Evolutionary conservation across 2,329 filamentous ascomycete genomes (phyloP).

Genomic region (Pseudocercospora eumusae): DNA sequence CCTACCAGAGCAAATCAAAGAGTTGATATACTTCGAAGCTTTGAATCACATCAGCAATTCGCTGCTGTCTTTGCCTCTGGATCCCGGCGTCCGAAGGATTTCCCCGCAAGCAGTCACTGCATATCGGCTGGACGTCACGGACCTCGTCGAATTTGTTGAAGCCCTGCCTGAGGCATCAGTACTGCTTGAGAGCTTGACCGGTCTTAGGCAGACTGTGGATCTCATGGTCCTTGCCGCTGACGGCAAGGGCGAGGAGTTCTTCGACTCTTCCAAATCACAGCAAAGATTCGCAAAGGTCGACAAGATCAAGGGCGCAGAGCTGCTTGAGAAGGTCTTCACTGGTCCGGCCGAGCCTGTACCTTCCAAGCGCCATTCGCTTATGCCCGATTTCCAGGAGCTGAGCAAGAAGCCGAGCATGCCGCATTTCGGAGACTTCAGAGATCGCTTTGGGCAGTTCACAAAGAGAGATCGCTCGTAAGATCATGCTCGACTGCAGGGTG

Average conservation of each 20-base stretch:
- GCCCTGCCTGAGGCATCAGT: constrained; percentile 79
- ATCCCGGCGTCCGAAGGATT: constrained; percentile 77
- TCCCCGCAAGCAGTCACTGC: constrained; percentile 82
- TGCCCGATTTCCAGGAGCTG: constrained; percentile 30
- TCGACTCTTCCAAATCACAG: constrained; percentile 84
- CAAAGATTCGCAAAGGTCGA: constrained; percentile 94
- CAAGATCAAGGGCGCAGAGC: constrained; percentile 78
- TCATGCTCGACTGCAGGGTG: not conserved
- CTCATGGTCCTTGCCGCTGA: constrained; percentile 71
- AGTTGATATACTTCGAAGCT: constrained; percentile 96
- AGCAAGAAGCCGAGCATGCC: constrained; percentile 32
- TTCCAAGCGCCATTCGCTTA: constrained; percentile 25
- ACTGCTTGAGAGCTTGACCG: constrained; percentile 83
- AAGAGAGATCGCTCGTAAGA: constrained; percentile 29
- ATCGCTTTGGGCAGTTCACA: constrained; percentile 29
- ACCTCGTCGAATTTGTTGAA: constrained; percentile 83
- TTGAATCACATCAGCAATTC: constrained; percentile 79
- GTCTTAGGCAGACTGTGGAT: constrained; percentile 87
- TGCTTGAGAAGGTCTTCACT: constrained; percentile 77
- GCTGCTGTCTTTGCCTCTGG: constrained; percentile 64
- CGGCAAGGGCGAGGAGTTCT: constrained; percentile 89
- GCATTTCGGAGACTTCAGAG: constrained; percentile 30
- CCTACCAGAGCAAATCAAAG: constrained; percentile 92
- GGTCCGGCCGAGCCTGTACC: constrained; percentile 16
- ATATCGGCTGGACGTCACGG: constrained; percentile 78